These are phyloP conservation scores for Ophiocordyceps sinensis DNA, from an alignment of 2,329 filamentous ascomycete species.

Conservation along the genomic window DNA sequence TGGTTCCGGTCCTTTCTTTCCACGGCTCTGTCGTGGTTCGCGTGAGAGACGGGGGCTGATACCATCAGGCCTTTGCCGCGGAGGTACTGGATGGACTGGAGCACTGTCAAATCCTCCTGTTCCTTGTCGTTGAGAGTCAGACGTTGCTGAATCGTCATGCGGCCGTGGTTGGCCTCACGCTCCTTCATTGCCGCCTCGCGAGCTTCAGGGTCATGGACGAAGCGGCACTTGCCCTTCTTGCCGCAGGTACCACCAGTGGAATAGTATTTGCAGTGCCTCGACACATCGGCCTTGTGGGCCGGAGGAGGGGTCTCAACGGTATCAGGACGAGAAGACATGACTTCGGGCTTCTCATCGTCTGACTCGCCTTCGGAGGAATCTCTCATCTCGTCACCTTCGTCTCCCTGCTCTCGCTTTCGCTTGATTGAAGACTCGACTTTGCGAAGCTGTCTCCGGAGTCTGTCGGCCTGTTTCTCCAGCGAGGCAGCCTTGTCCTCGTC, in stretches of 20 bases:
- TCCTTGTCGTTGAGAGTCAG: slow-evolving; percentile 53
- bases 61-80: slow-evolving; percentile 42
- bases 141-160: slow-evolving; percentile 51
- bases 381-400: slow-evolving; percentile 53
- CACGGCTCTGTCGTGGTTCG: slow-evolving; percentile 1
- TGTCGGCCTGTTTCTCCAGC: slow-evolving; percentile 45
- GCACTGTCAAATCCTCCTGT: slow-evolving; percentile 50
- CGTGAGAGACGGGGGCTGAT: slow-evolving; percentile 6
- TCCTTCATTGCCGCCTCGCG: slow-evolving; percentile 49
- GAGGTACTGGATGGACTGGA: slow-evolving; percentile 52
- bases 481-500: slow-evolving; percentile 48
- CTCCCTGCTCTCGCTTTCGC: slow-evolving; percentile 52
- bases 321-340: slow-evolving; percentile 33
- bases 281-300: slow-evolving; percentile 43
- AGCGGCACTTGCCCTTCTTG: slow-evolving; percentile 64
- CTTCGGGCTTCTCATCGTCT: slow-evolving; percentile 45
- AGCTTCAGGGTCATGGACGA: slow-evolving; percentile 51
- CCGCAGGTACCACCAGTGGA: slow-evolving; percentile 54
- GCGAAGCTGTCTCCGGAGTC: slow-evolving; percentile 47
- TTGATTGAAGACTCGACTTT: slow-evolving; percentile 59
- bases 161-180: slow-evolving; percentile 49
- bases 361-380: slow-evolving; percentile 36
- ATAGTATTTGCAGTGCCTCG: slow-evolving; percentile 57
- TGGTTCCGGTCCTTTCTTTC: slow-evolving; percentile 7
- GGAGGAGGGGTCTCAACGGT: slow-evolving; percentile 24